Evolutionary conservation across 768 basidiomycete genomes (phyloP), one percentile per base, ranked within the genome.

Genomic region (Lactarius deliciosus): DNA sequence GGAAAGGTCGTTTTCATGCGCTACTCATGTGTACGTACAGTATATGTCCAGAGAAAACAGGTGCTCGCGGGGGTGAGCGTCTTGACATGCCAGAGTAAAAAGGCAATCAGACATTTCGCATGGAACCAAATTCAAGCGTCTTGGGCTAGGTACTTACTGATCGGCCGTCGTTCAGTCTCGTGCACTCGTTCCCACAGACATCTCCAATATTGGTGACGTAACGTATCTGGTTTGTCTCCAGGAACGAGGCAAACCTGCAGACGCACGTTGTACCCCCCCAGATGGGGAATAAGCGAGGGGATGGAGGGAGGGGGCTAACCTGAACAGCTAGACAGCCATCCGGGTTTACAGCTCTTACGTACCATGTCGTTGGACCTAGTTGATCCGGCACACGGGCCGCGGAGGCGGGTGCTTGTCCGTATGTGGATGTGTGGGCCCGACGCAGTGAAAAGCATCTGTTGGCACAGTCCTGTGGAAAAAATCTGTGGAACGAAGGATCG

Each of bases 51-150:
- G 50, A 5, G 20, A 2, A 13, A 50, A 25, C 47, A 11, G 11
- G 47, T 47, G 47, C n/a, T 50, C 10, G 25, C 25, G 13, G 55
- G 32, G 55, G 18, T 5, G 32, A 25, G 22, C 22, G 25, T 53
- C 50, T 28, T 28, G 22, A 61, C 60, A 47, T 34, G 22, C 32
- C 60, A 38, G 34, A 30, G 62, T n/a, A 56, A 57, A 25, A 63
- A 57, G 54, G 43, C 55, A 45, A 63, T 63, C 62, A 63, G 62
- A 45, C 40, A 63, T 22, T 16, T 16, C 28, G 25, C 61, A 18
- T 36, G 45, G 22, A 61, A 55, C 22, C 38, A 63, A 36, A 50
- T 40, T 53, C n/a, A 18, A n/a, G 5, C 28, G 22, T 43, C 40
- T n/a, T 22, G 22, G 16, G 7, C 25, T 13, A 25, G 34, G 32